Evolutionary conservation across 257 asterid genomes (phyloP).

Genomic region (Rubia yunnanensis): DNA sequence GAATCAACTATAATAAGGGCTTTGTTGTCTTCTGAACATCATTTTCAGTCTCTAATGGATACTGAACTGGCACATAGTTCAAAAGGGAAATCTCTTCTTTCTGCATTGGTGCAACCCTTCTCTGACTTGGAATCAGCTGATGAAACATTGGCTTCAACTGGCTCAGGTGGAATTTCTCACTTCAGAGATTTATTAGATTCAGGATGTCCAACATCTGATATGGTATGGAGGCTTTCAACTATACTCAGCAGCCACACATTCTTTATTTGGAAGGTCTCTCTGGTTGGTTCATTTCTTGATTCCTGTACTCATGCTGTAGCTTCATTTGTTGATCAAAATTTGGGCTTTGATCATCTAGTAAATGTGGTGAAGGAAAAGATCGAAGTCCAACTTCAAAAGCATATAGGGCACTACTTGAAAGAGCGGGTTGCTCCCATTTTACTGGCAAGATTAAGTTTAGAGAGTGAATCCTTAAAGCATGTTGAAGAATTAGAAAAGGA

Average conservation of each 20-base stretch:
- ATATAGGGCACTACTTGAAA: slow-evolving; percentile 63
- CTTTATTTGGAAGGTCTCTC: slow-evolving; percentile 77
- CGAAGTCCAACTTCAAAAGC: slow-evolving; percentile 60
- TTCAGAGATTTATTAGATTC: slow-evolving; percentile 54
- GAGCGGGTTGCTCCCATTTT: slow-evolving; percentile 66
- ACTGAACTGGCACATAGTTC: slow-evolving; percentile 45
- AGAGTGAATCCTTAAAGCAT: slow-evolving; percentile 48
- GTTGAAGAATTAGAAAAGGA: slow-evolving; percentile 36
- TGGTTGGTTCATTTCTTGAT: slow-evolving; percentile 80
- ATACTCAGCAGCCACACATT: slow-evolving; percentile 47
- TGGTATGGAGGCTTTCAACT: slow-evolving; percentile 73
- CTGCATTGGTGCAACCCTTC: slow-evolving; percentile 59
- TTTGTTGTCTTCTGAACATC: slow-evolving; percentile 50
- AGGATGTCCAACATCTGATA: slow-evolving; percentile 63
- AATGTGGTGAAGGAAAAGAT: slow-evolving; percentile 60
- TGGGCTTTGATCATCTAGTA: slow-evolving; percentile 83
- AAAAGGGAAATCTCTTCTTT: slow-evolving; percentile 63
- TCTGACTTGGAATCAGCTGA: slow-evolving; percentile 79
- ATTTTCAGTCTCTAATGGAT: slow-evolving; percentile 50
- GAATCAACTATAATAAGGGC: slow-evolving; percentile 51
- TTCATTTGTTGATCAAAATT: slow-evolving; percentile 61
- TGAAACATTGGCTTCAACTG: slow-evolving; percentile 37
- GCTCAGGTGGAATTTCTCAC: slow-evolving; percentile 41
- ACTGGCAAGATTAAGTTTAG: slow-evolving; percentile 52
- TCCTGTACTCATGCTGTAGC: slow-evolving; percentile 66